A percentile compares a stretch with the other conserved stretches of the same genome.
Conservation (phyloP, 305 asterid species). For the Fraxinus baroniana region DNA sequence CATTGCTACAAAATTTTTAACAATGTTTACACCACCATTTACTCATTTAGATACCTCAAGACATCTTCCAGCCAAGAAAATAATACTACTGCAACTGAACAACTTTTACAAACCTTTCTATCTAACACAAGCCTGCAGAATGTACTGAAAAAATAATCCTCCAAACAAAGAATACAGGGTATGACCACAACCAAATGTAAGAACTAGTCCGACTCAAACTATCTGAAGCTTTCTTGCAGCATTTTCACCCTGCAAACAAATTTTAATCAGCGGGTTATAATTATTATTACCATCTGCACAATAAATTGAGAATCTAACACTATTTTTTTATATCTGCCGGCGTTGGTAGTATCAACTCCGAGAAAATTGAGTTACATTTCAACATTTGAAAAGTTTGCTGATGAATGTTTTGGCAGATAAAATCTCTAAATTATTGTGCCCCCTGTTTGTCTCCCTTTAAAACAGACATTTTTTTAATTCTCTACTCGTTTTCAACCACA, state of each 20-base stretch:
- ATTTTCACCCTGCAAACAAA: constrained; percentile 54
- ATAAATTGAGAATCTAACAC: constrained; percentile 3
- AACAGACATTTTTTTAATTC: too few species aligned
- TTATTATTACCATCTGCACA: not conserved
- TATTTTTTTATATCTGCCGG: not conserved
- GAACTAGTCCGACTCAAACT: constrained; percentile 34
- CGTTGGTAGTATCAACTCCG: not conserved
- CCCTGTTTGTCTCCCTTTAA: too few species aligned
- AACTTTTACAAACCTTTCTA: constrained; percentile 46
- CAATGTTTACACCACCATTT: constrained; percentile 11
- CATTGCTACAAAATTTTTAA: constrained; percentile 18
- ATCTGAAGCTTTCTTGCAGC: constrained; percentile 39
- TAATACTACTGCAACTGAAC: constrained; percentile 26
- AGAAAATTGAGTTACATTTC: not conserved
- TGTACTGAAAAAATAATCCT: constrained; percentile 16
- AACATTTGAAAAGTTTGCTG: not conserved
- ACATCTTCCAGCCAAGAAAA: constrained; percentile 33
- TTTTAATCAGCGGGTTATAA: constrained; percentile 1
- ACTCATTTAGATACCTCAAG: constrained; percentile 10
- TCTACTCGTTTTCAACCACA: too few species aligned
- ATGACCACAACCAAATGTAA: not conserved
- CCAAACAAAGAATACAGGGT: constrained; percentile 17
- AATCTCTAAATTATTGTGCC: not conserved
- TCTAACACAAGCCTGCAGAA: constrained; percentile 27
- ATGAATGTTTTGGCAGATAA: not conserved